Conservation (phyloP, 345 rosid species). For the Lumnitzera littorea region DNA sequence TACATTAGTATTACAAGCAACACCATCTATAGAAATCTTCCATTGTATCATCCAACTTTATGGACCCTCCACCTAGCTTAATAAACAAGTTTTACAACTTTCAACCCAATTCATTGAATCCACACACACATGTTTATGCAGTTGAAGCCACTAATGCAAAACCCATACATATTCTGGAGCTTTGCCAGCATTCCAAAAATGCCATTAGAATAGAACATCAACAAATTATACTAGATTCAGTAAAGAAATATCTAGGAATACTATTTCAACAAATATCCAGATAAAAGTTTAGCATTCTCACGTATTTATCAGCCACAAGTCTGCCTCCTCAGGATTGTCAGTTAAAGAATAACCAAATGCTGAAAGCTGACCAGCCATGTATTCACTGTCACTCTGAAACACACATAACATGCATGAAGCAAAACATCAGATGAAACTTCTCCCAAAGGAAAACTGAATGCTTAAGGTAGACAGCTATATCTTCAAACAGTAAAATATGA, state of each 20-base stretch:
- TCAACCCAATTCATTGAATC: too few relatives aligned
- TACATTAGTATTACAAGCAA: too few relatives aligned
- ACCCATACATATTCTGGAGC: too few relatives aligned
- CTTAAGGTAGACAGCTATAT: background rate
- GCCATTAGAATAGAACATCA: background rate
- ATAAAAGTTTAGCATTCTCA: conserved; percentile 22
- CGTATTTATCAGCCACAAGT: conserved; percentile 96
- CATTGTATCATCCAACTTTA: too few relatives aligned
- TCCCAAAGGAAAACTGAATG: background rate
- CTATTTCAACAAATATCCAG: background rate
- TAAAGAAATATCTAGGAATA: background rate
- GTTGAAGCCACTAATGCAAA: too few relatives aligned
- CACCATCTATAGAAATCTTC: too few relatives aligned
- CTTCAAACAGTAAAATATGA: too few relatives aligned
- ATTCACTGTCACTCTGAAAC: conserved; percentile 94
- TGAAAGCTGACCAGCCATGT: conserved; percentile 97
- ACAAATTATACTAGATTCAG: background rate
- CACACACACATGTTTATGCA: too few relatives aligned
- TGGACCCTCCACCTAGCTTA: too few relatives aligned
- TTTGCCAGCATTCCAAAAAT: too few relatives aligned
- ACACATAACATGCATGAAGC: conserved; percentile 1
- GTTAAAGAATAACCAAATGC: conserved; percentile 81
- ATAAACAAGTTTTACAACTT: too few relatives aligned
- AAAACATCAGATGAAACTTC: background rate
- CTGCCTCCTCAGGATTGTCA: conserved; percentile 83